These are phyloP conservation scores for Cladosporium sp. DNA, from an alignment of 2,329 filamentous ascomycete genomes.

Conservation along the genomic window DNA sequence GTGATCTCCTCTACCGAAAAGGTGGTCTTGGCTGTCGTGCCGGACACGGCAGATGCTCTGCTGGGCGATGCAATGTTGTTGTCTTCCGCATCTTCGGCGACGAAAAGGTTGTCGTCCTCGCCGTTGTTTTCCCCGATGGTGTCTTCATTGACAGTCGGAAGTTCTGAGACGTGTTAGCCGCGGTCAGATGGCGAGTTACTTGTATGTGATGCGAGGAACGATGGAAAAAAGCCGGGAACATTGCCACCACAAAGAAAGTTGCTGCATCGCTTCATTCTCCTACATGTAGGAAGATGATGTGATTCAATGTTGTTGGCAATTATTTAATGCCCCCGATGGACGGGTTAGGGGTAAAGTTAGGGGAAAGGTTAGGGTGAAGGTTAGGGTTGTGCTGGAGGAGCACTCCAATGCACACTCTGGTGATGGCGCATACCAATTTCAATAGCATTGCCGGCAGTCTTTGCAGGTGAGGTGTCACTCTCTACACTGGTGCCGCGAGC, in stretches of 20 bases:
- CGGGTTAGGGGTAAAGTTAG: background rate
- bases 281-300: too few relatives aligned
- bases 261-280: too few relatives aligned
- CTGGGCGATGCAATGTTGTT: background rate
- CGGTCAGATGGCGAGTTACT: background rate
- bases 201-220: too few relatives aligned
- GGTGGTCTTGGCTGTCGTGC: constrained; percentile 44
- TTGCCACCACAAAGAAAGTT: background rate
- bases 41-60: constrained; percentile 39
- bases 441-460: background rate
- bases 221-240: background rate
- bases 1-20: constrained; percentile 42
- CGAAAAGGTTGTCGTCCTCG: background rate
- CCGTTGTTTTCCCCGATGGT: background rate
- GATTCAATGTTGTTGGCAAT: too few relatives aligned
- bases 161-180: constrained; percentile 13
- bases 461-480: constrained; percentile 18
- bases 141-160: constrained; percentile 18
- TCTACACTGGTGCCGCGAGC: background rate
- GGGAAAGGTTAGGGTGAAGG: constrained; percentile 7
- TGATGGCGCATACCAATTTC: background rate
- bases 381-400: constrained; percentile 2
- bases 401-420: too few relatives aligned
- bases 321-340: too few relatives aligned
- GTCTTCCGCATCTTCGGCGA: constrained; percentile 12